These are phyloP conservation scores for Telfairia occidentalis DNA, from an alignment of 331 rosid species.

Conservation along the genomic window DNA sequence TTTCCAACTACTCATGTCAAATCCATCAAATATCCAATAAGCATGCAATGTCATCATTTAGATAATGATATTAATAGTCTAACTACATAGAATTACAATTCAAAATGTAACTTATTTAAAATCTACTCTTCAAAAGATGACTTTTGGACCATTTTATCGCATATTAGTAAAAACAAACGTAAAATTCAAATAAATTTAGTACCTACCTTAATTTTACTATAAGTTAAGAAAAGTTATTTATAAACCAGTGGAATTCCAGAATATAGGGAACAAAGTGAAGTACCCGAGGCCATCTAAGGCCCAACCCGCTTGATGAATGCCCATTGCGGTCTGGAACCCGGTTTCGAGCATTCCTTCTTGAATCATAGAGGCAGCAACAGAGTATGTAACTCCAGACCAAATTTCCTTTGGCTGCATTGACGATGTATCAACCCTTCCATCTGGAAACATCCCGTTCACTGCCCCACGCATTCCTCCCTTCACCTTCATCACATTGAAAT, in stretches of 20 bases:
- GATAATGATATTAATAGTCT: neutral
- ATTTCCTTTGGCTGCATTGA: slow-evolving; percentile 83
- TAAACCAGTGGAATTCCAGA: neutral
- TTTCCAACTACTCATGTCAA: neutral
- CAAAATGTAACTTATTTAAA: too few species aligned
- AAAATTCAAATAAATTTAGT: too few species aligned
- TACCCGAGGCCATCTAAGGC: slow-evolving; percentile 70
- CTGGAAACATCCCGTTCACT: slow-evolving; percentile 85
- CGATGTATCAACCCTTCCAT: slow-evolving; percentile 69
- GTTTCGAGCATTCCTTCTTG: slow-evolving; percentile 70
- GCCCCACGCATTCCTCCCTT: slow-evolving; percentile 73
- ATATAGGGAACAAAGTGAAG: neutral
- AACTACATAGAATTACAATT: too few species aligned
- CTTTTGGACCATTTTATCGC: too few species aligned
- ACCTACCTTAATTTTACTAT: too few species aligned
- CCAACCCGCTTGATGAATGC: slow-evolving; percentile 72
- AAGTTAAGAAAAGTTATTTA: neutral
- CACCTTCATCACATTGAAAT: slow-evolving; percentile 64
- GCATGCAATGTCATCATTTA: neutral
- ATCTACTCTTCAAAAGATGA: too few species aligned
- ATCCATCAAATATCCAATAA: neutral
- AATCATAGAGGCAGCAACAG: slow-evolving; percentile 88
- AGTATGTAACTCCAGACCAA: slow-evolving; percentile 94
- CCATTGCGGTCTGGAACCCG: slow-evolving; percentile 75
- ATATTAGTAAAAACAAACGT: too few species aligned